Base-by-base conservation (phyloP, 345 rosid genomes). In the Ailanthus altissimus region DNA sequence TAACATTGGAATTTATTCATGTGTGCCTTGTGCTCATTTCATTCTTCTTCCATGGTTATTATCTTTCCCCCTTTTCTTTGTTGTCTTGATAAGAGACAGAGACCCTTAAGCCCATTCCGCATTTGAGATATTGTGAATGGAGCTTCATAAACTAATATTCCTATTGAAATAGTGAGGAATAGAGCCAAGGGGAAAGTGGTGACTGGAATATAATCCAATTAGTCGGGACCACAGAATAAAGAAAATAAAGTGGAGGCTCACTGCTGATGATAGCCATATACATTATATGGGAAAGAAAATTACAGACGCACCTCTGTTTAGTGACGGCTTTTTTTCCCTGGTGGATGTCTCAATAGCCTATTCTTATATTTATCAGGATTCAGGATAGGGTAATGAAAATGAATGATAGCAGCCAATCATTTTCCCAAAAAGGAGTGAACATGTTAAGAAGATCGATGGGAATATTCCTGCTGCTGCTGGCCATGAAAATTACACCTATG, bases 1-100 rank as follows among this genome's bases (percentile, higher is more conserved):
- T 78, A 59, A 79, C 70, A 46, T 77, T 42, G 73, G 51, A 65
- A 45, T 80, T 49, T 28, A 77, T 72, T 51, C 60, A 23, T 77
- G 50, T 67, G 8, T 32, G 12, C 79, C 67, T 49, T 10, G 36
- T 66, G 12, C 32, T 67, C 21, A 56, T 38, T 54, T 72, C 7
- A 53, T 49, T 77, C 56, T 38, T 71, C 14, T 71, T 54, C 3
- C 21, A 25, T 26, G 5, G 5, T 43, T 61, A 16, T 32, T 60
- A n/a, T 26, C 0, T 36, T 20, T 46, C 0, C 14, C 47, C 23
- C n/a, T 5, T 57, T 45, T 18, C 11, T 21, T 45, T 45, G 1
- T 0, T 8, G 9, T 7, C n/a, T 60, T 43, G 15, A 20, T 42
- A 25, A 16, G 10, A 70, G 57, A 13, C 6, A 70, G 50, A 56